phyloP scores from a whole-genome alignment of 768 basidiomycete genomes.

The Leccinum subgranulosum region DNA sequence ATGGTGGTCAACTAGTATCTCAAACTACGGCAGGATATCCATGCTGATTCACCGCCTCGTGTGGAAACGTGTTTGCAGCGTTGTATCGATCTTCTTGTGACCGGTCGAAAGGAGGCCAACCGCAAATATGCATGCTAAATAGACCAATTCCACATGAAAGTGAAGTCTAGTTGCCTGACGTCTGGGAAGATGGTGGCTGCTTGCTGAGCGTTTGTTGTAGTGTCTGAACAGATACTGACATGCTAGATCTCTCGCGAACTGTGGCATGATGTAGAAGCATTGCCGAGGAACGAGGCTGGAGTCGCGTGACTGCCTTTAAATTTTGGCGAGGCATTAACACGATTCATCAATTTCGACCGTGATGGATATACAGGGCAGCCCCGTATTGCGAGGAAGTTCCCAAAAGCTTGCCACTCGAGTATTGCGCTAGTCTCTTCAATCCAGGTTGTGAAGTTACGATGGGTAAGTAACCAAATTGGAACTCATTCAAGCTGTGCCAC shows the following conservation, averaged over 20 bases:
- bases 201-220: neutral
- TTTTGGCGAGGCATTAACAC: neutral
- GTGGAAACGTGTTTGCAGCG: conserved; percentile 25
- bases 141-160: neutral
- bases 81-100: conserved; percentile 20
- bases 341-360: neutral
- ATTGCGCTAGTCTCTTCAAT: neutral
- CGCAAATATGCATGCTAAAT: neutral
- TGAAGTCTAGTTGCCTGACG: neutral
- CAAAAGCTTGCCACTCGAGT: neutral
- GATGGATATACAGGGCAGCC: conserved; percentile 1
- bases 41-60: conserved; percentile 22
- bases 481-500: neutral
- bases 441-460: neutral
- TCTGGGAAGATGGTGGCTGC: neutral
- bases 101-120: conserved; percentile 4
- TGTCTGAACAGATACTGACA: neutral
- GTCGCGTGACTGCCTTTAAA: conserved; percentile 2
- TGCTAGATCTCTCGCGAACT: neutral
- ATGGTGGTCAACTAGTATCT: conserved; percentile 22
- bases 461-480: neutral
- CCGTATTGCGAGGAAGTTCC: neutral
- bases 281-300: neutral
- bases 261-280: neutral
- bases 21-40: conserved; percentile 15